These are phyloP conservation scores for Zostera marina DNA, from an alignment of 116 monocot genomes.

Conservation along the genomic window DNA sequence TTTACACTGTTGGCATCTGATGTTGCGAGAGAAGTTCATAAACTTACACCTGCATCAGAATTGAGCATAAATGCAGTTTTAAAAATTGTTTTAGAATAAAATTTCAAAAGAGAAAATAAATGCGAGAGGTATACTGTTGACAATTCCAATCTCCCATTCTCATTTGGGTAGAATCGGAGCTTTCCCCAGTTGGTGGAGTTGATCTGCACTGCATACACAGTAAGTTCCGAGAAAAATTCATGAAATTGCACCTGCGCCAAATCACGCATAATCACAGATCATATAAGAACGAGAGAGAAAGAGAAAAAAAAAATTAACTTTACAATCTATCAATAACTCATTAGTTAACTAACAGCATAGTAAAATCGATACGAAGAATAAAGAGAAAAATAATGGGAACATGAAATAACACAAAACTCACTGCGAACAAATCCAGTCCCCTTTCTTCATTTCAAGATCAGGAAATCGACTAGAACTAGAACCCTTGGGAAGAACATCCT, in stretches of 20 bases:
- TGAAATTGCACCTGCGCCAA: slow-evolving; percentile 50
- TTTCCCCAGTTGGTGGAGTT: slow-evolving; percentile 27
- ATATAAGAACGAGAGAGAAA: not conserved
- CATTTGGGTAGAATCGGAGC: slow-evolving; percentile 22
- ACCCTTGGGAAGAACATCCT: not conserved
- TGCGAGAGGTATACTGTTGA: slow-evolving; percentile 22
- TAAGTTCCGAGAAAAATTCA: slow-evolving; percentile 63
- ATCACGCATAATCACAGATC: not conserved
- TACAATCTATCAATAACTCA: too few relatives aligned
- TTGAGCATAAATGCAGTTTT: not conserved
- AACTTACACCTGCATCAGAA: slow-evolving; percentile 56
- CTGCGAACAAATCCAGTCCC: slow-evolving; percentile 6
- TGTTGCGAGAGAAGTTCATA: slow-evolving; percentile 71
- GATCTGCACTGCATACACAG: slow-evolving; percentile 51
- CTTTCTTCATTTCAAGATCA: slow-evolving; percentile 6
- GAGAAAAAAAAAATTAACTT: not conserved
- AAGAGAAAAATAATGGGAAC: not conserved
- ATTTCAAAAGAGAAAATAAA: not conserved
- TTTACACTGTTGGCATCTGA: slow-evolving; percentile 55
- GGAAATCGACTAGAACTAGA: not conserved
- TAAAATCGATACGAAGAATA: not conserved
- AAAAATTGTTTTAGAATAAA: not conserved
- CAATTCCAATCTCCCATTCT: slow-evolving; percentile 80
- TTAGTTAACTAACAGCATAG: not conserved
- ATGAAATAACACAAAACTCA: not conserved